Percentiles rank a stretch among this genome's conserved stretches.
Conservation (phyloP, 768 basidiomycete genomes). For the Tylopilus vinaceipallidus region DNA sequence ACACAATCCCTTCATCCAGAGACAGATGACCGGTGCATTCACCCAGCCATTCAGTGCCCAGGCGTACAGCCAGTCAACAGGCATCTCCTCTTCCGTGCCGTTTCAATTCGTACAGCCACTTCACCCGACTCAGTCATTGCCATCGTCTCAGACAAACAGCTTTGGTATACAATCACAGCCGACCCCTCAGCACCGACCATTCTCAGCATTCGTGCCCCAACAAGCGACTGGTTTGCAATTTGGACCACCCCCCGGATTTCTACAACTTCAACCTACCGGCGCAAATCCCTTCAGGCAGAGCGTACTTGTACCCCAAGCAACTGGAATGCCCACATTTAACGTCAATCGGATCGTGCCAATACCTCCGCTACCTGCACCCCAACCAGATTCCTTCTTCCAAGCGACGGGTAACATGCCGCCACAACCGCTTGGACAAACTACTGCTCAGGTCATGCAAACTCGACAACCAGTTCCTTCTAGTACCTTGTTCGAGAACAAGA, state of each 20-base stretch:
- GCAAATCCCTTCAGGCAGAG: conserved; percentile 85
- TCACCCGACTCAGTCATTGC: conserved; percentile 12
- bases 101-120: conserved; percentile 32
- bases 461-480: conserved; percentile 8
- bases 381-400: conserved; percentile 12
- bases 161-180: conserved; percentile 37
- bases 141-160: conserved; percentile 14
- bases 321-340: conserved; percentile 51
- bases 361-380: conserved; percentile 9
- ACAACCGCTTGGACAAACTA: conserved; percentile 10
- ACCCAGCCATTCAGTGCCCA: conserved; percentile 44
- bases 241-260: conserved; percentile 45
- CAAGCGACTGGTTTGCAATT: conserved; percentile 46
- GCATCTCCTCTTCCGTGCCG: conserved; percentile 47
- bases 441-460: conserved; percentile 5
- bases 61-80: conserved; percentile 55
- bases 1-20: conserved; percentile 77
- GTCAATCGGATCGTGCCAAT: conserved; percentile 19
- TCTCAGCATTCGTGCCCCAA: conserved; percentile 53
- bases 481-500: conserved; percentile 6
- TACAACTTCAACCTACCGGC: conserved; percentile 57
- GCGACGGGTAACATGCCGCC: conserved; percentile 10
- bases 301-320: conserved; percentile 63
- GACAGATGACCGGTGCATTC: conserved; percentile 50
- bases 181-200: conserved; percentile 47